Evolutionary conservation across 805 yeast species (phyloP).

Genomic region (Hanseniaspora meyeri): DNA sequence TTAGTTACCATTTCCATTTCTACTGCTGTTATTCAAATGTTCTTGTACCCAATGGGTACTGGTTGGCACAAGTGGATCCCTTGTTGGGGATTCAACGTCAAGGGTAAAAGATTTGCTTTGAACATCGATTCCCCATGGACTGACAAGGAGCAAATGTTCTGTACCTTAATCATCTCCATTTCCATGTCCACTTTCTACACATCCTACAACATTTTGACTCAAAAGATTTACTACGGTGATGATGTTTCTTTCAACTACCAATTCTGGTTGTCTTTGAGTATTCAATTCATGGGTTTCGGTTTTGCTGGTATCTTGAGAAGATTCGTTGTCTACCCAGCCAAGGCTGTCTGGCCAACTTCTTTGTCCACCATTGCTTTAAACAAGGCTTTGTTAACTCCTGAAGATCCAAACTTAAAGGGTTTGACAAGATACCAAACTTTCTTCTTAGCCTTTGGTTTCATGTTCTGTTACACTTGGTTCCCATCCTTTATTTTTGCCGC

Average conservation of each 20-base stretch:
- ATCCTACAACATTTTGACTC: slow-evolving; percentile 29
- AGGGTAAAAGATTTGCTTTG: slow-evolving; percentile 33
- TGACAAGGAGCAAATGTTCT: slow-evolving; percentile 52
- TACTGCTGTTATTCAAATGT: slow-evolving; percentile 36
- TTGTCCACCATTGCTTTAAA: slow-evolving; percentile 47
- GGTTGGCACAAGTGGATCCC: slow-evolving; percentile 35
- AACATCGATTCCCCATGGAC: slow-evolving; percentile 53
- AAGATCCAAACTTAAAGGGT: slow-evolving; percentile 27
- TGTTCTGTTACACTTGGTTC: slow-evolving; percentile 51
- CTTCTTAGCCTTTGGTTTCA: slow-evolving; percentile 29
- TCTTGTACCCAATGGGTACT: slow-evolving; percentile 36
- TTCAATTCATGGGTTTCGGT: slow-evolving; percentile 57
- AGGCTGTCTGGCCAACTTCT: slow-evolving; percentile 53
- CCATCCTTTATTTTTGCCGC: slow-evolving; percentile 55
- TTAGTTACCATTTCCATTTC: slow-evolving; percentile 37
- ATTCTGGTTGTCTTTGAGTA: slow-evolving; percentile 39
- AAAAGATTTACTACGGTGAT: slow-evolving; percentile 25
- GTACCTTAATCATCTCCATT: slow-evolving; percentile 36
- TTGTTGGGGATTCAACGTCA: slow-evolving; percentile 31
- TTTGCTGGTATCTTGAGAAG: slow-evolving; percentile 50
- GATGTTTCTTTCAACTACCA: slow-evolving; percentile 36
- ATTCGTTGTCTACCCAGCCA: slow-evolving; percentile 47
- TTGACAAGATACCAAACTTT: slow-evolving; percentile 37
- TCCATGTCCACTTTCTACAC: slow-evolving; percentile 29
- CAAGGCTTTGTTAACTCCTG: slow-evolving; percentile 36